Evolutionary conservation across 805 yeast genomes (phyloP).

Genomic region (Candida gorgasii): DNA sequence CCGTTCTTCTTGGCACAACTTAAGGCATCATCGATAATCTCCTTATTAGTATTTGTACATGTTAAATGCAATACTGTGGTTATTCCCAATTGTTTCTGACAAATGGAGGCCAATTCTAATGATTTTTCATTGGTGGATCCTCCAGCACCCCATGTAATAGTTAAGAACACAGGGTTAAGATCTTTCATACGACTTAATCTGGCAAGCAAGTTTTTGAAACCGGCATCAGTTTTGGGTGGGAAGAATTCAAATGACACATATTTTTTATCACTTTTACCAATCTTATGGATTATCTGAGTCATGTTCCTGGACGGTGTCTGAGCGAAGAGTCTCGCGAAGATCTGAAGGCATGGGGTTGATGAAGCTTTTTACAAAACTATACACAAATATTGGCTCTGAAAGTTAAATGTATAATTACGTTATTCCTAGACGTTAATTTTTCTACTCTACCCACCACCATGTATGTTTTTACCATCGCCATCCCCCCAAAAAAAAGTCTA

Average conservation of each 20-base stretch:
- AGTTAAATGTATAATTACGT: too few relatives aligned
- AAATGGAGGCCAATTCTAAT: constrained; percentile 74
- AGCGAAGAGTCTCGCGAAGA: not conserved
- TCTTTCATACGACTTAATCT: constrained; percentile 88
- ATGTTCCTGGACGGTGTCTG: too few relatives aligned
- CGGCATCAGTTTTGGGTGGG: constrained; percentile 95
- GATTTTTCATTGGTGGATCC: constrained; percentile 91
- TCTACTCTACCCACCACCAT: too few relatives aligned
- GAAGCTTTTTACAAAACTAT: not conserved
- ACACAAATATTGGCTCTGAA: too few relatives aligned
- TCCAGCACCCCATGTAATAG: constrained; percentile 99
- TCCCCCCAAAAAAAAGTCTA: too few relatives aligned
- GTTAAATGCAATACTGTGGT: constrained; percentile 94
- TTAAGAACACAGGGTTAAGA: constrained; percentile 83
- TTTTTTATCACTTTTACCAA: constrained; percentile 44
- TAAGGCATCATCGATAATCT: constrained; percentile 78
- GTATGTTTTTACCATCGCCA: too few relatives aligned
- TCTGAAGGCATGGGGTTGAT: not conserved
- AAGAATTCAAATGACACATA: constrained; percentile 91
- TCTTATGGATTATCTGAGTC: constrained; percentile 40
- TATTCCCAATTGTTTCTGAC: constrained; percentile 73
- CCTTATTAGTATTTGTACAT: constrained; percentile 86
- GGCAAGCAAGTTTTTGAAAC: constrained; percentile 78
- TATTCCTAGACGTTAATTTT: too few relatives aligned
- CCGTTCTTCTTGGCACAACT: constrained; percentile 71